These are phyloP conservation scores for Tulasnella sp. DNA, from an alignment of 768 basidiomycete species.

Conservation along the genomic window DNA sequence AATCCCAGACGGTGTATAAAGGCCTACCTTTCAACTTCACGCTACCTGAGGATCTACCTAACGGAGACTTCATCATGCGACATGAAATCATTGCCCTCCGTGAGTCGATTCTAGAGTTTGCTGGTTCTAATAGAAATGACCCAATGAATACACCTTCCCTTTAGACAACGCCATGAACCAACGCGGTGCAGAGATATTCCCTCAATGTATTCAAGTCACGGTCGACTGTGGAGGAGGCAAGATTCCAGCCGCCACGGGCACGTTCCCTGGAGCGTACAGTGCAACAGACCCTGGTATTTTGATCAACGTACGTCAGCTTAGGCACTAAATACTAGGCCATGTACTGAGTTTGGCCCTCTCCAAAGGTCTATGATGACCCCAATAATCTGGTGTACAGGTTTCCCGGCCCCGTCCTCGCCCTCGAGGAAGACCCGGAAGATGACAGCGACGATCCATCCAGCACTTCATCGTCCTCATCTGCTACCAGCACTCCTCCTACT, in stretches of 20 bases:
- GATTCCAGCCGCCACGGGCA: conserved; percentile 45
- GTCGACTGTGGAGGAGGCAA: conserved; percentile 28
- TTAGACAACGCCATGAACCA: conserved; percentile 37
- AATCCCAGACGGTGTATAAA: conserved; percentile 32
- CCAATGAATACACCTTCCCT: background rate
- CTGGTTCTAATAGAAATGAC: background rate
- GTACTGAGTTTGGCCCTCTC: background rate
- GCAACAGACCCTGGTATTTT: conserved; percentile 66
- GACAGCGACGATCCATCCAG: background rate
- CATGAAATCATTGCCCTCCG: conserved; percentile 36
- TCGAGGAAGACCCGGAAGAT: conserved; percentile 4
- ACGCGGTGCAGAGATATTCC: conserved; percentile 78
- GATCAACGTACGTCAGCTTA: conserved; percentile 27
- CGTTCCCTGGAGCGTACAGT: conserved; percentile 64
- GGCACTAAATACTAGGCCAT: background rate
- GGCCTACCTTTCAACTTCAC: conserved; percentile 25
- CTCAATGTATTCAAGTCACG: conserved; percentile 51
- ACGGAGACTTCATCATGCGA: conserved; percentile 68
- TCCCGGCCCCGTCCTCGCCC: conserved; percentile 23
- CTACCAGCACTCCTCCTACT: background rate
- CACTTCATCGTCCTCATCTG: background rate
- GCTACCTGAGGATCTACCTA: conserved; percentile 41
- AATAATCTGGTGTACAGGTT: background rate
- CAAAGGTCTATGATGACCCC: background rate
- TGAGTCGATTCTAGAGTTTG: background rate